A percentile compares a stretch with the other conserved stretches of the same genome.
Evolutionary conservation across 352 stramenopile genomes (phyloP).

Genomic region (Pelagophyceae sp.): DNA sequence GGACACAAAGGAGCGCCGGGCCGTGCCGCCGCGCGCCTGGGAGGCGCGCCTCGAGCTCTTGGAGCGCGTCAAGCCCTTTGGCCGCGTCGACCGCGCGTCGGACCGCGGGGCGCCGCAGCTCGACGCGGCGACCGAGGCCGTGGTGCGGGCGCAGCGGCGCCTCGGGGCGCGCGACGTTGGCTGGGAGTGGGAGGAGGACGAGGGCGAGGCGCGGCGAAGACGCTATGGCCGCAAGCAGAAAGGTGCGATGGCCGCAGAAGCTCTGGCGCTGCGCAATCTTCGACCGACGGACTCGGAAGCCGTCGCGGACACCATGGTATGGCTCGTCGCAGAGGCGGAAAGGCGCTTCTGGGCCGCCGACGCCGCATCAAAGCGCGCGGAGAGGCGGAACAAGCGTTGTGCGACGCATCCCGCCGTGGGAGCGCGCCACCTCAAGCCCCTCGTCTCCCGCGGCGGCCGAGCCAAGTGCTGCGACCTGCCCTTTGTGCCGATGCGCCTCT

Average conservation of each 20-base stretch:
- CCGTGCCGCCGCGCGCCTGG: not conserved
- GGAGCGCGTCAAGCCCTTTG: not conserved
- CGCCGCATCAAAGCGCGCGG: not conserved
- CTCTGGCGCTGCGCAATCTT: not conserved
- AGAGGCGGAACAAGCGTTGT: not conserved
- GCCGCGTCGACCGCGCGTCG: not conserved
- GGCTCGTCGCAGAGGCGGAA: not conserved
- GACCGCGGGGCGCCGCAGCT: not conserved
- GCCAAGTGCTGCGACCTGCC: not conserved
- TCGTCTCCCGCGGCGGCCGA: not conserved
- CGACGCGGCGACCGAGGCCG: not conserved
- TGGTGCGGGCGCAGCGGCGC: not conserved
- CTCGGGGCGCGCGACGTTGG: not conserved
- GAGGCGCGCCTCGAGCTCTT: not conserved
- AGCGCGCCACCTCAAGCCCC: not conserved
- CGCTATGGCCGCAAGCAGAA: not conserved
- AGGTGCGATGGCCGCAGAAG: not conserved
- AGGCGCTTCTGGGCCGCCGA: not conserved
- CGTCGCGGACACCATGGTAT: not conserved
- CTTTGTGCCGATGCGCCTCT: not conserved
- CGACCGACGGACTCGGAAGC: not conserved
- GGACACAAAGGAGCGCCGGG: not conserved
- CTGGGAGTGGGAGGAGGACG: constrained; percentile 14
- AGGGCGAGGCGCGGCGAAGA: not conserved
- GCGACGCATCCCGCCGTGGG: not conserved